Conservation (phyloP, 441 rosid species). For the Metrosideros polymorpha region DNA sequence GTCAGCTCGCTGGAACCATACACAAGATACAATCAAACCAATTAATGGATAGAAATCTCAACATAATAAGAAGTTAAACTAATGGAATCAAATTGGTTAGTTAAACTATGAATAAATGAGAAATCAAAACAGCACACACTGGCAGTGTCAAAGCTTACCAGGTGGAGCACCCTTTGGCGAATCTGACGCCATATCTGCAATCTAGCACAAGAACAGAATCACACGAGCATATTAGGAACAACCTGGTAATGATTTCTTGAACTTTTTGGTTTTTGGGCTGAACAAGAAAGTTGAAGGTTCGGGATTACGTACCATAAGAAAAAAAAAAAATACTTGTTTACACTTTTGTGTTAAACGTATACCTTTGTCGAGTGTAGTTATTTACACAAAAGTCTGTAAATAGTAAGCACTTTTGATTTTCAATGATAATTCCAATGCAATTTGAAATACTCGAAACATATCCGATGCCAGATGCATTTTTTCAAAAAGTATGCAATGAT, state of each 20-base stretch:
- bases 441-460: neutral
- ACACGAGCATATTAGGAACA: neutral
- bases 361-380: neutral
- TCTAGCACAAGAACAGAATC: neutral
- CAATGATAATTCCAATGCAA: neutral
- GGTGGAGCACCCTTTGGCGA: conserved; percentile 41
- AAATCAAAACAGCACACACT: neutral
- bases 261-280: neutral
- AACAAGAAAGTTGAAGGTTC: neutral
- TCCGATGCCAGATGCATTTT: neutral
- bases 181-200: conserved; percentile 47
- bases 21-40: neutral
- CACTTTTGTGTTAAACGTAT: neutral
- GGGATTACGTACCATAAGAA: neutral
- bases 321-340: neutral
- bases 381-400: neutral
- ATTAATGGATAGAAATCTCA: neutral
- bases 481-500: neutral
- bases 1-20: neutral
- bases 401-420: neutral
- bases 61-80: neutral
- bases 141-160: conserved; percentile 20
- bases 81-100: neutral
- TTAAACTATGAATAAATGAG: neutral
- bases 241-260: neutral